phyloP scores from a whole-genome alignment of 192 early-diverging fungal species.

The Backusella parvicylindrica region DNA sequence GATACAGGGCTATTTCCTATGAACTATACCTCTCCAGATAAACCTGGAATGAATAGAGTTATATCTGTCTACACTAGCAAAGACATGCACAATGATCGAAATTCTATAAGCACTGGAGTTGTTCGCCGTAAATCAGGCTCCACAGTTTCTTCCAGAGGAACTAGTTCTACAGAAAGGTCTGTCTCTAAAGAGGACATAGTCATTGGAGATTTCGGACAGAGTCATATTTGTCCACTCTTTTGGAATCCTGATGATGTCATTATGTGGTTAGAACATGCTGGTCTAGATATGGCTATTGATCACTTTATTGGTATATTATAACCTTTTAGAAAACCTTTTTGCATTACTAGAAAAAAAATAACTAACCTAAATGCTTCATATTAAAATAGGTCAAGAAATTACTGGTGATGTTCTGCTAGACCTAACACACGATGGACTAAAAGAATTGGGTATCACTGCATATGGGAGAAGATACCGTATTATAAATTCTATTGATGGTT shows the following conservation, averaged over 20 bases:
- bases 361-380: background rate
- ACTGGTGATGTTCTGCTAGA: constrained; percentile 56
- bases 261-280: background rate
- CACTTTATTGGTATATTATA: background rate
- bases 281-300: background rate
- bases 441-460: constrained; percentile 58
- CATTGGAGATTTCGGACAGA: background rate
- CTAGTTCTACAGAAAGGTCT: background rate
- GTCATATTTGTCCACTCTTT: background rate
- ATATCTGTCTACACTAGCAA: background rate
- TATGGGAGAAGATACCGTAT: constrained; percentile 62
- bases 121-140: background rate
- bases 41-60: background rate
- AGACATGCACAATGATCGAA: background rate
- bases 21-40: constrained; percentile 51
- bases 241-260: background rate
- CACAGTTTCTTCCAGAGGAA: background rate
- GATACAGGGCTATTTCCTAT: constrained; percentile 68
- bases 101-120: background rate
- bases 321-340: background rate
- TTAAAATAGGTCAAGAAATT: constrained; percentile 53
- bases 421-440: constrained; percentile 53
- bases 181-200: background rate
- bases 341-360: background rate
- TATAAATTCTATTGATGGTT: constrained; percentile 48